Conservation (phyloP, 371 early-diverging fungal genomes). For the Mucor circinelloides region DNA sequence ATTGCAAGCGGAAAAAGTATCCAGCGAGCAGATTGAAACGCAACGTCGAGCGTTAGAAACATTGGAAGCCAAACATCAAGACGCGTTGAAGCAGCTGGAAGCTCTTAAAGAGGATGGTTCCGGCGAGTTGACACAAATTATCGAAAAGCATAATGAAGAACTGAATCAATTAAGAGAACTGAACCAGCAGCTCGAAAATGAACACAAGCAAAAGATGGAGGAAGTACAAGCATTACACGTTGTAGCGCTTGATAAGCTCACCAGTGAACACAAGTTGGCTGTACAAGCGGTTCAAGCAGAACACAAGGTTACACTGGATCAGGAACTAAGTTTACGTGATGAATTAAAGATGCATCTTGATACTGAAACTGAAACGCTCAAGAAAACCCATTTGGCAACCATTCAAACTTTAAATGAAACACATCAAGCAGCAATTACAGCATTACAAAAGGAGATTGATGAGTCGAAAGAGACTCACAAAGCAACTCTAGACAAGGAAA, state of each 20-base stretch:
- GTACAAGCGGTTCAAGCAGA: constrained; percentile 2
- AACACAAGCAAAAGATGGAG: background rate
- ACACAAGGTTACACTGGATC: constrained; percentile 16
- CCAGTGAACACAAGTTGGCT: background rate
- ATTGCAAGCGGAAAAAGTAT: background rate
- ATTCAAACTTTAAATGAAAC: constrained; percentile 8
- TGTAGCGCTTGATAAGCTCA: background rate
- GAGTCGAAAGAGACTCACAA: background rate
- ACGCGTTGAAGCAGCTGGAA: constrained; percentile 17
- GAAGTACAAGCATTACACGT: background rate
- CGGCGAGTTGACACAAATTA: constrained; percentile 15
- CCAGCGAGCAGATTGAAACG: background rate
- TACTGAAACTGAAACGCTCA: constrained; percentile 3
- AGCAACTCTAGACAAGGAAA: background rate
- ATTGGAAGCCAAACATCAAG: constrained; percentile 11
- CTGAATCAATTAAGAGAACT: constrained; percentile 6
- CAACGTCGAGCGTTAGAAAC: constrained; percentile 4
- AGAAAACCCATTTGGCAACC: constrained; percentile 1
- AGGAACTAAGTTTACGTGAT: constrained; percentile 1
- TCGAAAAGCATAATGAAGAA: constrained; percentile 18
- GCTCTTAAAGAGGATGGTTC: constrained; percentile 8
- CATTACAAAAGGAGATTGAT: background rate
- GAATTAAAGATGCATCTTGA: constrained; percentile 1
- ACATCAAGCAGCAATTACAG: constrained; percentile 1
- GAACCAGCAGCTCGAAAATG: background rate